These are phyloP conservation scores for Psilocybe cyanescens DNA, from an alignment of 768 basidiomycete genomes.

Conservation along the genomic window DNA sequence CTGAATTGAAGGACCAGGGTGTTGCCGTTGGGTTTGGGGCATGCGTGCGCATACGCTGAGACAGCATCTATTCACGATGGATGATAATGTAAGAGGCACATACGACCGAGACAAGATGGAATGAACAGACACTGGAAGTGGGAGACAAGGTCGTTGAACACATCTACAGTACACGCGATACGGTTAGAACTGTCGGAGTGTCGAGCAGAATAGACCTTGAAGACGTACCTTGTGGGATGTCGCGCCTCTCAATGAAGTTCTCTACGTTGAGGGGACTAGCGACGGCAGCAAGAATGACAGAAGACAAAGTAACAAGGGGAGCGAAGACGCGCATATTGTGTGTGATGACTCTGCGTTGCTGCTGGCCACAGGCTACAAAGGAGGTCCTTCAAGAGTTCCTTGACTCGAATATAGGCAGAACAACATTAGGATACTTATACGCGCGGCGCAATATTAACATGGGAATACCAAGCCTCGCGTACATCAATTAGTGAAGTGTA, in stretches of 20 bases:
- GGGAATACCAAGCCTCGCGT: background rate
- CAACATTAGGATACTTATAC: background rate
- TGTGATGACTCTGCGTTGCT: background rate
- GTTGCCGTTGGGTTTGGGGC: slow-evolving; percentile 1
- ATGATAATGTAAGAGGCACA: background rate
- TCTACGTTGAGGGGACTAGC: background rate
- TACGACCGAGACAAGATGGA: background rate
- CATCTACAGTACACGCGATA: background rate
- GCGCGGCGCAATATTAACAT: background rate
- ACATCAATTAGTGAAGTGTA: background rate
- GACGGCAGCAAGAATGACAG: background rate
- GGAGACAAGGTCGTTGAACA: background rate
- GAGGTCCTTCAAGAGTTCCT: background rate
- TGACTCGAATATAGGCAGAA: background rate
- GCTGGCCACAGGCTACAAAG: background rate
- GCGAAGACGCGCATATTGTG: background rate
- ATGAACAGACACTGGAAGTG: background rate
- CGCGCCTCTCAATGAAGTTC: background rate
- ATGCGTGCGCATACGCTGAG: slow-evolving; percentile 1
- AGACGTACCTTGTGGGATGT: background rate
- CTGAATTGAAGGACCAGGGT: slow-evolving; percentile 3
- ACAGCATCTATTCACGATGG: background rate
- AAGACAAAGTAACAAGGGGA: background rate
- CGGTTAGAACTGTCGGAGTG: background rate
- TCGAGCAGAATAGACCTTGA: background rate